phyloP scores from a whole-genome alignment of 2,329 filamentous ascomycete genomes.

The Lasiodiplodia sp. region DNA sequence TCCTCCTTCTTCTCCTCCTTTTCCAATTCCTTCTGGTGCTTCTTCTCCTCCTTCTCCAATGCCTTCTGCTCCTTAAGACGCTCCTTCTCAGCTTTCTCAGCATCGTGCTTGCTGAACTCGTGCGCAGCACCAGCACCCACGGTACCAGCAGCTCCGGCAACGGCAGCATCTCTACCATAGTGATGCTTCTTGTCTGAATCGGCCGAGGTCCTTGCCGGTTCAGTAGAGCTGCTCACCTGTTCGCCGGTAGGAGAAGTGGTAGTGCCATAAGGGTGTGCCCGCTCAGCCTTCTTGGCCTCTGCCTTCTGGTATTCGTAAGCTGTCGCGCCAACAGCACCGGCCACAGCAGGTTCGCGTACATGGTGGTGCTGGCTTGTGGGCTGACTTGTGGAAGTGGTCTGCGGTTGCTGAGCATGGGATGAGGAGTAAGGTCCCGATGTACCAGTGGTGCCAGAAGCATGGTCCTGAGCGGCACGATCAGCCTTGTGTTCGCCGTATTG shows the following conservation, averaged over 20 bases:
- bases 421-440: background rate
- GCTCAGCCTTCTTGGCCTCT: slow-evolving; percentile 13
- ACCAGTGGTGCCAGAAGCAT: background rate
- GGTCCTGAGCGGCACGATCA: background rate
- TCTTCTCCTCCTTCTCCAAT: too few species aligned
- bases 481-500: slow-evolving; percentile 21
- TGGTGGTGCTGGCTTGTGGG: slow-evolving; percentile 38
- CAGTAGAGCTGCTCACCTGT: slow-evolving; percentile 32
- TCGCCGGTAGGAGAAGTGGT: background rate
- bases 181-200: slow-evolving; percentile 34
- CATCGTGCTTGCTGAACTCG: slow-evolving; percentile 39
- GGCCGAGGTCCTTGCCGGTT: slow-evolving; percentile 24
- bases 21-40: too few species aligned
- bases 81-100: slow-evolving; percentile 35
- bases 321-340: slow-evolving; percentile 40
- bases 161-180: slow-evolving; percentile 39
- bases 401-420: background rate
- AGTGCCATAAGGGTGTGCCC: slow-evolving; percentile 8
- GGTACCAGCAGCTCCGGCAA: slow-evolving; percentile 36
- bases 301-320: slow-evolving; percentile 29
- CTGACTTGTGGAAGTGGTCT: background rate
- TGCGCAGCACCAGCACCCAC: slow-evolving; percentile 41
- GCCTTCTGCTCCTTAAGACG: too few species aligned
- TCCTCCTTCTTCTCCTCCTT: too few species aligned
- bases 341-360: slow-evolving; percentile 43